These are phyloP conservation scores for Euphorbia peplus DNA, from an alignment of 345 rosid genomes.

Conservation along the genomic window DNA sequence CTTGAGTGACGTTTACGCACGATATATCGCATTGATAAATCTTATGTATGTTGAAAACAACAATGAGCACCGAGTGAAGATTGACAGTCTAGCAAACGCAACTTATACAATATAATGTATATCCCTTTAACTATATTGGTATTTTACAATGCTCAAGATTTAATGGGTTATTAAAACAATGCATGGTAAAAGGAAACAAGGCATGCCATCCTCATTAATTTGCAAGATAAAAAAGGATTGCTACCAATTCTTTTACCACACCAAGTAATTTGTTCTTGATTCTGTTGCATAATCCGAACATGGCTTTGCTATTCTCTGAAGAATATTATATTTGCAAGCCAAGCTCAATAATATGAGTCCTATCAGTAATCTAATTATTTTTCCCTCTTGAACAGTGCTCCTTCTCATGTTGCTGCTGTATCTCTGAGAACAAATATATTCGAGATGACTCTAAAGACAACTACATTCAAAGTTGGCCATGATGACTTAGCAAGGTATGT, in stretches of 20 bases:
- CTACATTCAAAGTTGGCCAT: slow-evolving; percentile 39
- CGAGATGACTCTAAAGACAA: slow-evolving; percentile 51
- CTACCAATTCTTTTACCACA: neutral
- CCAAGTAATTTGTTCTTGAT: neutral
- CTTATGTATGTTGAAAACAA: no score
- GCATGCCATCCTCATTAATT: neutral
- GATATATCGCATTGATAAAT: no score
- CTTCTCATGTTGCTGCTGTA: slow-evolving; percentile 60
- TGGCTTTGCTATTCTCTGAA: neutral
- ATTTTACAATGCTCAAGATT: no score
- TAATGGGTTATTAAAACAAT: neutral
- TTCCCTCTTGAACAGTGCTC: slow-evolving; percentile 48
- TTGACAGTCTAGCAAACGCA: no score
- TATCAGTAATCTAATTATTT: neutral
- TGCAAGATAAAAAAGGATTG: neutral
- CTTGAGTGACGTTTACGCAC: no score
- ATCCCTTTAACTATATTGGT: no score
- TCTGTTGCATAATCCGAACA: neutral
- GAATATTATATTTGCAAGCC: neutral
- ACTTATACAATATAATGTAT: no score
- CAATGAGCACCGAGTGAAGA: no score
- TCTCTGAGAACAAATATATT: slow-evolving; percentile 60
- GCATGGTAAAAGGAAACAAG: neutral
- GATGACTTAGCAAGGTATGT: slow-evolving; percentile 59
- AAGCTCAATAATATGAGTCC: neutral